phyloP scores from a whole-genome alignment of 768 basidiomycete species.

The Mycena pura region DNA sequence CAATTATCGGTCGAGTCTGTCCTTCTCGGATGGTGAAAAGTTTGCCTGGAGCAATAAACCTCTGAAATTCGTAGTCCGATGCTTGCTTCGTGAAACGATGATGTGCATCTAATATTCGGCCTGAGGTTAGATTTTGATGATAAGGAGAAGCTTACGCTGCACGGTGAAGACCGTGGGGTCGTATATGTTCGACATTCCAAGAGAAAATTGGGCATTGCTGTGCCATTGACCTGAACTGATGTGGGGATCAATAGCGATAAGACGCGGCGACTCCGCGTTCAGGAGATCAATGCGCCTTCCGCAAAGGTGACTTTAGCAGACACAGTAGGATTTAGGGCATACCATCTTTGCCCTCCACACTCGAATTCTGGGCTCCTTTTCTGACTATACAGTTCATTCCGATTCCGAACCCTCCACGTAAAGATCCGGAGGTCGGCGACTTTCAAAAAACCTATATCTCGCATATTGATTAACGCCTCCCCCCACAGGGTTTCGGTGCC shows the following conservation, averaged over 20 bases:
- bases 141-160: constrained; percentile 71
- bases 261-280: constrained; percentile 98
- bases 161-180: constrained; percentile 97
- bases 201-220: constrained; percentile 96
- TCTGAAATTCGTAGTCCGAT: constrained; percentile 99
- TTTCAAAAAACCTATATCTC: neutral
- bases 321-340: constrained; percentile 25
- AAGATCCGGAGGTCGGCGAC: neutral
- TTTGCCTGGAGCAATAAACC: constrained; percentile 97
- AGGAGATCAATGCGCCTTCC: constrained; percentile 99
- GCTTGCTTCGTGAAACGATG: constrained; percentile 99
- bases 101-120: constrained; percentile 99
- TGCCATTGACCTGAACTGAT: constrained; percentile 97
- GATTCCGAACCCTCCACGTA: neutral
- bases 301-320: neutral
- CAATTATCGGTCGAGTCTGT: constrained; percentile 86
- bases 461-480: neutral
- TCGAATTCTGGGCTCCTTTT: constrained; percentile 89
- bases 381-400: neutral
- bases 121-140: too few relatives aligned
- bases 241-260: constrained; percentile 98
- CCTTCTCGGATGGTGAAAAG: constrained; percentile 84
- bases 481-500: neutral
- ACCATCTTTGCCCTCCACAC: constrained; percentile 98
- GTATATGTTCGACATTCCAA: constrained; percentile 93